These are phyloP conservation scores for Apiotrichum gamsii DNA, from an alignment of 1,284 basidiomycete species.

Conservation along the genomic window DNA sequence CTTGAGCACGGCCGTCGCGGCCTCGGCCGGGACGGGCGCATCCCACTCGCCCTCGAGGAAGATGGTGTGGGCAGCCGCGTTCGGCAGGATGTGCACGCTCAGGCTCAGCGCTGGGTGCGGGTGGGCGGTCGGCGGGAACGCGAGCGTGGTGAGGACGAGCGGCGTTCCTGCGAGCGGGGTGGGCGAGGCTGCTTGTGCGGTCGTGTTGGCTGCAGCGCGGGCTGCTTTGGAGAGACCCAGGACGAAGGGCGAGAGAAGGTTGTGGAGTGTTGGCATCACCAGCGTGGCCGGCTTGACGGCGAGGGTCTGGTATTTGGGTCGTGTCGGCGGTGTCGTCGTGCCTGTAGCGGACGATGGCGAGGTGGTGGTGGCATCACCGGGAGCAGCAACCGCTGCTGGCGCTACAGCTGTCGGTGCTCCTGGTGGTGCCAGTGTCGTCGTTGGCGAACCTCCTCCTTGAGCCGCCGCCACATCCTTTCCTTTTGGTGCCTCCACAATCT, in stretches of 20 bases:
- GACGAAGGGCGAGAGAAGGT: slow-evolving; percentile 37
- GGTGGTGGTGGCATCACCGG: too few species aligned
- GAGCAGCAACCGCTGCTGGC: too few species aligned
- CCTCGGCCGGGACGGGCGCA: slow-evolving; percentile 1
- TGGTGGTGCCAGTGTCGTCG: background rate
- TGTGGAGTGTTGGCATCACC: slow-evolving; percentile 35
- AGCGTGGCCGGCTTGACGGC: slow-evolving; percentile 28
- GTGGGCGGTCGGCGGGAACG: slow-evolving; percentile 24
- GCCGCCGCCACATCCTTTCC: background rate
- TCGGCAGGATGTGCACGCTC: slow-evolving; percentile 30
- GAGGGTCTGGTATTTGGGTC: slow-evolving; percentile 23
- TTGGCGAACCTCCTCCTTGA: too few species aligned
- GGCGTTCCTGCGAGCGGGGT: slow-evolving; percentile 32
- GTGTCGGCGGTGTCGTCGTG: background rate
- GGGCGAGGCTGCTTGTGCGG: slow-evolving; percentile 27
- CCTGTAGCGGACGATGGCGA: too few species aligned
- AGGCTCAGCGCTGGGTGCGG: slow-evolving; percentile 25
- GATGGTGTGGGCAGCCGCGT: slow-evolving; percentile 24
- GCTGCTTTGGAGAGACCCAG: slow-evolving; percentile 39
- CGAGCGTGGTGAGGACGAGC: slow-evolving; percentile 25
- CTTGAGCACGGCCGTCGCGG: slow-evolving; percentile 12
- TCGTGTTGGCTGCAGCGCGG: slow-evolving; percentile 33
- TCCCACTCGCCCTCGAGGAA: slow-evolving; percentile 38
- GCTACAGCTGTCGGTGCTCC: background rate
- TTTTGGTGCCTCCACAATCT: slow-evolving; percentile 32